phyloP scores from a whole-genome alignment of 2,329 filamentous ascomycete species.

The Xylaria sp. region DNA sequence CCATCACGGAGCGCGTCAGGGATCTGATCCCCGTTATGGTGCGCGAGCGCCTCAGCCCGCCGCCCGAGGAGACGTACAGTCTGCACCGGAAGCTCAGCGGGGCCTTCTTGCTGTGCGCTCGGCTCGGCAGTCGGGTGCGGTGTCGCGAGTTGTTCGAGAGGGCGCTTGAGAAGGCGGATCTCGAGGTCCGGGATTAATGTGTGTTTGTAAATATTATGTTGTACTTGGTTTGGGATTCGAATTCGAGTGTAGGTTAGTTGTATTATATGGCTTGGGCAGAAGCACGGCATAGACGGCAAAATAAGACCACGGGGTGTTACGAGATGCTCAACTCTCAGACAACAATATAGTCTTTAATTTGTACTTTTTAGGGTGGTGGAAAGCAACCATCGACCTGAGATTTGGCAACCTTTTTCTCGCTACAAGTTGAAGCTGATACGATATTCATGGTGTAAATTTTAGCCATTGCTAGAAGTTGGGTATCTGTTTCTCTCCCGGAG shows the following conservation, averaged over 20 bases:
- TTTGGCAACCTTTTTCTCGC: not conserved
- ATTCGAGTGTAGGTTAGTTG: constrained; percentile 17
- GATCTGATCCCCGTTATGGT: constrained; percentile 92
- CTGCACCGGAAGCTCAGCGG: constrained; percentile 94
- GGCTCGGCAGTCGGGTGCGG: constrained; percentile 79
- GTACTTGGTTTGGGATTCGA: constrained; percentile 6
- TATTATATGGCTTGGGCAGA: constrained; percentile 5
- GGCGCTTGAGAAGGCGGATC: constrained; percentile 50
- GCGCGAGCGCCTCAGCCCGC: constrained; percentile 82
- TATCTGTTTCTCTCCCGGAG: not conserved
- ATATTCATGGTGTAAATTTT: not conserved
- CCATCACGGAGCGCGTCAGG: constrained; percentile 92
- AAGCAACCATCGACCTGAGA: not conserved
- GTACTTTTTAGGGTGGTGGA: not conserved
- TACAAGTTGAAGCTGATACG: not conserved
- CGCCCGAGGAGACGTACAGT: constrained; percentile 96
- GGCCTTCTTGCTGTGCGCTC: constrained; percentile 89
- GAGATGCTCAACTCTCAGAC: constrained; percentile 8
- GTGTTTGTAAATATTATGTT: constrained; percentile 11
- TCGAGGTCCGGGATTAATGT: constrained; percentile 22
- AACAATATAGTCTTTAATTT: constrained; percentile 4
- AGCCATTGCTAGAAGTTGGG: not conserved
- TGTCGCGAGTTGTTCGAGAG: constrained; percentile 81
- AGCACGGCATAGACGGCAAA: not conserved
- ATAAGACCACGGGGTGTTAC: not conserved